phyloP scores from a whole-genome alignment of 495 filamentous ascomycete species.

The Penicillium daleae region DNA sequence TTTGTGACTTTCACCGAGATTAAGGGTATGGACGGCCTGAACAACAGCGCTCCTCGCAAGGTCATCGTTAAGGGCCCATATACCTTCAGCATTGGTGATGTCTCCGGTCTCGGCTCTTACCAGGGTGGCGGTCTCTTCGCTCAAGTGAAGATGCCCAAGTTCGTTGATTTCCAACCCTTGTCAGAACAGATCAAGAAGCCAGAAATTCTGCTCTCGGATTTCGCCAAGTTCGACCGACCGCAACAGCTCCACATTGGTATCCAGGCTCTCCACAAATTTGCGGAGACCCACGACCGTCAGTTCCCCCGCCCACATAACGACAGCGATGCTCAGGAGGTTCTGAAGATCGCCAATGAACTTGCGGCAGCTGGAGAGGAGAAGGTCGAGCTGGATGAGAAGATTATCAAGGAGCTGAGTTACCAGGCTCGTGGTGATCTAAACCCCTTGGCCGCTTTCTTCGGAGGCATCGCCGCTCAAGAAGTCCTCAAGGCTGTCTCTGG shows the following conservation, averaged over 20 bases:
- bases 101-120: constrained; percentile 83
- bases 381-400: constrained; percentile 86
- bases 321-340: constrained; percentile 76
- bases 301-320: constrained; percentile 82
- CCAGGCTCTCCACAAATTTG: constrained; percentile 88
- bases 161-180: constrained; percentile 84
- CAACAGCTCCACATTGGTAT: constrained; percentile 90
- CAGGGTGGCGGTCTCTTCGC: constrained; percentile 83
- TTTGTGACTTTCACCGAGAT: constrained; percentile 94
- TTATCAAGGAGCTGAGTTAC: constrained; percentile 91
- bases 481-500: constrained; percentile 96
- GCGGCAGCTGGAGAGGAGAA: constrained; percentile 67
- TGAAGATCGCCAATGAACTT: constrained; percentile 71
- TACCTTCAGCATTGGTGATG: constrained; percentile 95
- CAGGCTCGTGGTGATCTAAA: constrained; percentile 93
- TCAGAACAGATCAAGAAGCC: constrained; percentile 78
- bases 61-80: constrained; percentile 94
- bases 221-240: constrained; percentile 95
- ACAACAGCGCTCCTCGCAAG: constrained; percentile 80
- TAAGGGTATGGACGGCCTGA: constrained; percentile 89
- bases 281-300: constrained; percentile 64
- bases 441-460: constrained; percentile 93
- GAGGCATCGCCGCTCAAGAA: constrained; percentile 93
- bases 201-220: constrained; percentile 89
- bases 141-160: constrained; percentile 98